Conservation (phyloP, 192 early-diverging fungal species). For the Phycomyces nitens region DNA sequence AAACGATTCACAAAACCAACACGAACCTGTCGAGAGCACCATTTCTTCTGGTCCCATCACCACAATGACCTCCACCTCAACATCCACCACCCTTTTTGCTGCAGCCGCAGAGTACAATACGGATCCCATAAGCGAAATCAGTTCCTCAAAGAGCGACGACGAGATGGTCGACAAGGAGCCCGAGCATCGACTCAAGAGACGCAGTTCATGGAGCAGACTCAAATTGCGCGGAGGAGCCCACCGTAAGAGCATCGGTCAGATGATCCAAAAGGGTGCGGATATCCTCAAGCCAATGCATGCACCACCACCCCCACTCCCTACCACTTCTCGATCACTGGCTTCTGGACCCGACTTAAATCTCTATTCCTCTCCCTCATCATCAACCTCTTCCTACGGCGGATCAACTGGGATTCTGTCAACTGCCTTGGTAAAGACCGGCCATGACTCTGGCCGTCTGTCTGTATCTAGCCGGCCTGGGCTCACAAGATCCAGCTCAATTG, state of each 20-base stretch:
- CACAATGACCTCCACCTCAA: conserved; percentile 18
- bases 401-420: background rate
- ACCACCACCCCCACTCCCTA: background rate
- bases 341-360: too few species aligned
- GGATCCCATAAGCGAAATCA: background rate
- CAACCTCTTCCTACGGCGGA: too few species aligned
- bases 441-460: conserved; percentile 2
- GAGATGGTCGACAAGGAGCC: background rate
- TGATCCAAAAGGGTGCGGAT: conserved; percentile 22
- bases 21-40: background rate
- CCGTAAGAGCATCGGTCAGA: conserved; percentile 12
- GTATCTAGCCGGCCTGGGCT: background rate
- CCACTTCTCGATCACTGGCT: too few species aligned
- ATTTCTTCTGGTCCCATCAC: conserved; percentile 12
- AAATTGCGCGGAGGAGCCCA: conserved; percentile 5
- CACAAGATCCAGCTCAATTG: conserved; percentile 27
- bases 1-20: background rate
- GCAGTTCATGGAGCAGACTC: conserved; percentile 17
- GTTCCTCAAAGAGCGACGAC: background rate
- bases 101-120: background rate
- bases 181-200: conserved; percentile 10
- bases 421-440: background rate
- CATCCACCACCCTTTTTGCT: conserved; percentile 1
- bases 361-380: too few species aligned
- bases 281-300: conserved; percentile 2